A percentile compares a stretch with the other conserved stretches of the same genome.
phyloP scores from a whole-genome alignment of 306 rosid genomes.

The Lathyrus aphaca region DNA sequence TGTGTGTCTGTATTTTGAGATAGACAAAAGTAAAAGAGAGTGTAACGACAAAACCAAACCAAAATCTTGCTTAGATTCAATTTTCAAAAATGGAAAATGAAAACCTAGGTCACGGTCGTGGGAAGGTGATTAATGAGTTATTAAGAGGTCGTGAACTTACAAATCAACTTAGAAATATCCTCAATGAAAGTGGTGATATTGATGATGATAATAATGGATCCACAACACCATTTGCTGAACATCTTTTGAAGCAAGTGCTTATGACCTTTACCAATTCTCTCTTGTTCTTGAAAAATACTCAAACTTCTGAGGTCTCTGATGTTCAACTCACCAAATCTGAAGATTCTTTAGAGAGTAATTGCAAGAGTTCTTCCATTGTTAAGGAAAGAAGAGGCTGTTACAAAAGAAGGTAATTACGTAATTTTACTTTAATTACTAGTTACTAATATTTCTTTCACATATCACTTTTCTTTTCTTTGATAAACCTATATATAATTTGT shows the following conservation, averaged over 20 bases:
- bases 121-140: slow-evolving; percentile 45
- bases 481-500: too few species aligned
- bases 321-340: slow-evolving; percentile 41
- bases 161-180: slow-evolving; percentile 36
- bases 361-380: slow-evolving; percentile 29
- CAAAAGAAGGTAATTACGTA: slow-evolving; percentile 59
- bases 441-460: background rate
- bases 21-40: background rate
- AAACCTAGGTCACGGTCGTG: background rate
- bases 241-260: slow-evolving; percentile 44
- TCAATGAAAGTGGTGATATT: slow-evolving; percentile 8
- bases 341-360: slow-evolving; percentile 52
- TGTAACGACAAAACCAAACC: background rate
- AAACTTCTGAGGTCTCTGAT: slow-evolving; percentile 12
- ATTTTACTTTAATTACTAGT: background rate
- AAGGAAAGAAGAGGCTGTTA: slow-evolving; percentile 58
- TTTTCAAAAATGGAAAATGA: slow-evolving; percentile 34
- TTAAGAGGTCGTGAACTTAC: slow-evolving; percentile 49
- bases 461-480: too few species aligned
- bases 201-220: slow-evolving; percentile 11
- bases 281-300: slow-evolving; percentile 30
- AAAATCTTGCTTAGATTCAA: background rate
- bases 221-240: slow-evolving; percentile 35
- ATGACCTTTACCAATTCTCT: slow-evolving; percentile 50
- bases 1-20: background rate